These are phyloP conservation scores for Blastobotrys raffinosifermentans DNA, from an alignment of 1,139 yeast species.

Conservation along the genomic window DNA sequence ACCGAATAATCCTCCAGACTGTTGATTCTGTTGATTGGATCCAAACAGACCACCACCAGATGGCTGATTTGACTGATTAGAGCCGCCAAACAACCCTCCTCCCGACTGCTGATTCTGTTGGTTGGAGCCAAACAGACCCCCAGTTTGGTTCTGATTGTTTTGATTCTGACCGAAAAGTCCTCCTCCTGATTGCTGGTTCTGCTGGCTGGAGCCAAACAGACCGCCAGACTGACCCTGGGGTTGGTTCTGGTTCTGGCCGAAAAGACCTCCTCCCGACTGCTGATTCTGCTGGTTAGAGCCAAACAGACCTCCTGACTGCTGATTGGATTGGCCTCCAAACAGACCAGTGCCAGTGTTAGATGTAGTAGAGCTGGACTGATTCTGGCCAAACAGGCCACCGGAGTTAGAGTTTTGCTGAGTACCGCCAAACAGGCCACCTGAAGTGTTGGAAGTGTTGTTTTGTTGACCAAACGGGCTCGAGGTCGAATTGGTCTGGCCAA, in stretches of 20 bases:
- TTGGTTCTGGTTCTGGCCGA: neutral
- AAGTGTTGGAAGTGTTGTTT: slow-evolving; percentile 1
- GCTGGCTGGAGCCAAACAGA: neutral
- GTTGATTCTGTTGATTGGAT: neutral
- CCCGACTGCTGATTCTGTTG: slow-evolving; percentile 4
- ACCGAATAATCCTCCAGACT: slow-evolving; percentile 13
- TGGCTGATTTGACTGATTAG: slow-evolving; percentile 7
- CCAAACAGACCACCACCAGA: neutral
- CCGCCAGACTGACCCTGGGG: no score
- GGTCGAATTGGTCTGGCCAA: slow-evolving; percentile 1
- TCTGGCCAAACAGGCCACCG: slow-evolving; percentile 16
- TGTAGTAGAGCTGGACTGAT: slow-evolving; percentile 6
- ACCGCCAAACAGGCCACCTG: slow-evolving; percentile 5
- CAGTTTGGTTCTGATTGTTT: slow-evolving; percentile 3
- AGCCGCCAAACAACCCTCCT: slow-evolving; percentile 12
- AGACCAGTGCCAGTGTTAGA: neutral
- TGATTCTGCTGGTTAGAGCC: neutral
- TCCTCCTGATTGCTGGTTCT: slow-evolving; percentile 3
- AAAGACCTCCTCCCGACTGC: neutral
- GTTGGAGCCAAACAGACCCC: neutral
- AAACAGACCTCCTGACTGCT: neutral
- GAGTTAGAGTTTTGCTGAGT: slow-evolving; percentile 5
- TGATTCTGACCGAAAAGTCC: slow-evolving; percentile 14
- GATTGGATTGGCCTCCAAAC: neutral
- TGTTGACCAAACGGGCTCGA: neutral